These are phyloP conservation scores for Alternaria arbusti DNA, from an alignment of 2,329 filamentous ascomycete species.

Conservation along the genomic window DNA sequence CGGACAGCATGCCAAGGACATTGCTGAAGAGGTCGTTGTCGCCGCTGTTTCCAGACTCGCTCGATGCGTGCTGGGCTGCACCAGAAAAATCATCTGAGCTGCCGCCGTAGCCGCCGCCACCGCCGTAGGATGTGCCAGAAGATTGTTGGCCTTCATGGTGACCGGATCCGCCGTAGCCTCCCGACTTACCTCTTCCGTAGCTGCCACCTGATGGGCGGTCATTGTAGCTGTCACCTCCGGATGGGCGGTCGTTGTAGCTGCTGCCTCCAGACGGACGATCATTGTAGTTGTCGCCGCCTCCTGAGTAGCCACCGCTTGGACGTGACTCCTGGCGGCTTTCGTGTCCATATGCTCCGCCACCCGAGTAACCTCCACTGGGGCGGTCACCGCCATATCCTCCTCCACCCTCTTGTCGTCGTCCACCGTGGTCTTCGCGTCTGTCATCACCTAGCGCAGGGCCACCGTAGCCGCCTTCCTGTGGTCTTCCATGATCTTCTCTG, in stretches of 20 bases:
- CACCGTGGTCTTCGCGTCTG: slow-evolving; percentile 14
- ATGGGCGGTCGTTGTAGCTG: slow-evolving; percentile 29
- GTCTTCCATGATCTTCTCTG: slow-evolving; percentile 16
- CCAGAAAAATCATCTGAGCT: slow-evolving; percentile 60
- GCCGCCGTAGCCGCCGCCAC: slow-evolving; percentile 41
- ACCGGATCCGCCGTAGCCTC: slow-evolving; percentile 29
- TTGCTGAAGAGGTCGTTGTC: slow-evolving; percentile 61
- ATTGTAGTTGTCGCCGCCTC: slow-evolving; percentile 11
- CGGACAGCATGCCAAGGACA: slow-evolving; percentile 62
- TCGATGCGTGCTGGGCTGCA: slow-evolving; percentile 62
- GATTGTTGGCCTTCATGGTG: slow-evolving; percentile 42
- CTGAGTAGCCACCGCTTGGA: neutral
- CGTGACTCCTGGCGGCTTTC: slow-evolving; percentile 6
- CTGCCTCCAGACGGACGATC: slow-evolving; percentile 26
- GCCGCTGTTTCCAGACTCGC: slow-evolving; percentile 59
- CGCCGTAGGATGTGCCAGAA: slow-evolving; percentile 53
- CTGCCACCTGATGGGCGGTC: slow-evolving; percentile 28
- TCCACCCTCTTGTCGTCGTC: slow-evolving; percentile 12
- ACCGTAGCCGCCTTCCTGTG: slow-evolving; percentile 8
- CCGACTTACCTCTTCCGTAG: slow-evolving; percentile 21
- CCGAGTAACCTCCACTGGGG: slow-evolving; percentile 1
- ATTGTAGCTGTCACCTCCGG: slow-evolving; percentile 14
- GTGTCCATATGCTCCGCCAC: slow-evolving; percentile 11
- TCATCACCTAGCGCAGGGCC: slow-evolving; percentile 5
- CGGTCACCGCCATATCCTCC: slow-evolving; percentile 1